Evolutionary conservation across 2,329 filamentous ascomycete genomes (phyloP).

Genomic region (Fusarium vanettenii): DNA sequence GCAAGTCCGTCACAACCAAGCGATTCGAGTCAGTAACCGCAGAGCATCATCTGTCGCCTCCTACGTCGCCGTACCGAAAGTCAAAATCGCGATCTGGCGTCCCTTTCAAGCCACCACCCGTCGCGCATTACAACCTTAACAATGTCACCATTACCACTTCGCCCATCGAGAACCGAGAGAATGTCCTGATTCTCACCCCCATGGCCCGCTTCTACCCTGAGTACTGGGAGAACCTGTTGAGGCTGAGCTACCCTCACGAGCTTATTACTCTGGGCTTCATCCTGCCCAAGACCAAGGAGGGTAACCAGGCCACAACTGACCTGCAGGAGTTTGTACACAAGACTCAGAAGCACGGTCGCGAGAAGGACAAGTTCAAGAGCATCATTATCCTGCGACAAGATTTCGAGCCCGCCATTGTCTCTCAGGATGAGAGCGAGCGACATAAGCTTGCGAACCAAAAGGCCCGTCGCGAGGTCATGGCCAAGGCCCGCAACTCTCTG

Average conservation of each 20-base stretch:
- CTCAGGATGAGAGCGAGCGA: constrained; percentile 87
- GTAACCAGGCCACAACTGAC: constrained; percentile 84
- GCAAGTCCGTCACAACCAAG: constrained; percentile 60
- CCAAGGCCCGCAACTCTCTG: constrained; percentile 90
- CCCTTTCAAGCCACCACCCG: constrained; percentile 74
- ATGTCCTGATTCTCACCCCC: constrained; percentile 90
- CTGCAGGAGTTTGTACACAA: constrained; percentile 87
- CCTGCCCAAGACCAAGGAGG: constrained; percentile 91
- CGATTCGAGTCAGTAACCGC: constrained; percentile 58
- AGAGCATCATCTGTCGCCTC: constrained; percentile 57
- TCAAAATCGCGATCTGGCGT: constrained; percentile 48
- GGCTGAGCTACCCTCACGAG: constrained; percentile 89
- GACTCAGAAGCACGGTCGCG: constrained; percentile 81
- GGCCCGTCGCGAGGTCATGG: constrained; percentile 86
- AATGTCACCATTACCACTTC: constrained; percentile 85
- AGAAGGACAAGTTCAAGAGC: constrained; percentile 87
- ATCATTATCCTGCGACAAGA: constrained; percentile 96
- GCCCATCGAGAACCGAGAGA: constrained; percentile 83
- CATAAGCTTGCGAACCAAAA: constrained; percentile 96
- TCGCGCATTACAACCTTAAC: constrained; percentile 94
- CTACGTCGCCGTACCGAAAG: constrained; percentile 58
- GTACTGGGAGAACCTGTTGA: constrained; percentile 94
- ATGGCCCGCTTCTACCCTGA: constrained; percentile 92
- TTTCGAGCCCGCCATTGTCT: constrained; percentile 83
- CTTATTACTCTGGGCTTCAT: constrained; percentile 97